These are phyloP conservation scores for Penicillium bovifimosum DNA, from an alignment of 495 filamentous ascomycete species.

Conservation along the genomic window DNA sequence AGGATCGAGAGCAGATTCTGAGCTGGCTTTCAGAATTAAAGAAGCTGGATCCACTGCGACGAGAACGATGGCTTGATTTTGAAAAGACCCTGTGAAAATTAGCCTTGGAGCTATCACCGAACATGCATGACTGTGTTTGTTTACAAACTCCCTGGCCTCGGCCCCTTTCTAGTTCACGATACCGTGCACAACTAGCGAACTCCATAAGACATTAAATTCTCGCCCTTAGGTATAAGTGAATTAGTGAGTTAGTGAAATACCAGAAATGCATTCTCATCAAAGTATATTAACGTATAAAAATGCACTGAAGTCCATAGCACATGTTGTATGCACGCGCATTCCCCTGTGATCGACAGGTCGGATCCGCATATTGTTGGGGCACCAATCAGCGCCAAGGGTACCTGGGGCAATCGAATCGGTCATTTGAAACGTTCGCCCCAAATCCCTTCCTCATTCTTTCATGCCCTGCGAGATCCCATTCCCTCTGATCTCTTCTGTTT, in stretches of 20 bases:
- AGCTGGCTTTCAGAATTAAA: constrained; percentile 60
- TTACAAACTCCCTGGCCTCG: not conserved
- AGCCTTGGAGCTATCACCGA: not conserved
- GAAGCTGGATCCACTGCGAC: constrained; percentile 63
- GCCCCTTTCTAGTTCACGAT: not conserved
- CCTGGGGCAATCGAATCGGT: constrained; percentile 18
- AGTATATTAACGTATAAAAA: not conserved
- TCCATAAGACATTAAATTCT: not conserved
- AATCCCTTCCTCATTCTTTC: constrained; percentile 23
- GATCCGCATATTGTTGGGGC: constrained; percentile 4
- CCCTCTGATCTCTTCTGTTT: constrained; percentile 10
- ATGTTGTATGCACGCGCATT: constrained; percentile 9
- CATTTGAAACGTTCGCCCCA: constrained; percentile 17
- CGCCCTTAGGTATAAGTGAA: not conserved
- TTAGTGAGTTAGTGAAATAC: not conserved
- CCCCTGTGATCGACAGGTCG: constrained; percentile 20
- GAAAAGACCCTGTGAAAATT: constrained; percentile 33
- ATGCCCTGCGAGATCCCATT: constrained; percentile 1
- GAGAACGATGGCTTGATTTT: constrained; percentile 62
- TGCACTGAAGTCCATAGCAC: not conserved
- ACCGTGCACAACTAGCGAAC: too few relatives aligned
- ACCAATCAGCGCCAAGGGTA: constrained; percentile 22
- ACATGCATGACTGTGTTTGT: not conserved
- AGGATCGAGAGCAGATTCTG: constrained; percentile 42
- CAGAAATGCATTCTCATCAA: not conserved